Percentiles rank a stretch among this genome's conserved stretches.
Conservation (phyloP, 768 basidiomycete species). For the Naganishia friedmannii region DNA sequence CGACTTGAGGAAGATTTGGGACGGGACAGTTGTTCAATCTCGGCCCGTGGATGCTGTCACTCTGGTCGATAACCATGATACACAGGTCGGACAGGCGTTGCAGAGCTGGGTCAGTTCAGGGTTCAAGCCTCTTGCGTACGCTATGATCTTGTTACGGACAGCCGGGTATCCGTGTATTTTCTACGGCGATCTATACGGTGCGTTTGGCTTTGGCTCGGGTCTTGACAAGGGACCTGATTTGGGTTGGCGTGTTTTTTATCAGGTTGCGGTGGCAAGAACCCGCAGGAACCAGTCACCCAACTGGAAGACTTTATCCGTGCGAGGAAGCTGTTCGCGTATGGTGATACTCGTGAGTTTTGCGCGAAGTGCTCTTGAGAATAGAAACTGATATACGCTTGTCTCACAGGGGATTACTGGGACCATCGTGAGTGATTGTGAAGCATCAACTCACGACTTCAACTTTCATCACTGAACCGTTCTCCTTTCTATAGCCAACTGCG, state of each 20-base stretch:
- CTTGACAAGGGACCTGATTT: background rate
- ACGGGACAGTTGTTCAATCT: constrained; percentile 65
- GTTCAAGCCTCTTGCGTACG: constrained; percentile 55
- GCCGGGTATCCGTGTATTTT: constrained; percentile 53
- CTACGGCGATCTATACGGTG: constrained; percentile 23
- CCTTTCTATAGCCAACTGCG: constrained; percentile 45
- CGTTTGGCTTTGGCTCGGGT: background rate
- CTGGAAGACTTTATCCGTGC: constrained; percentile 52
- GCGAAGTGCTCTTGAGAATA: background rate
- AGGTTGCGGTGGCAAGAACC: constrained; percentile 53
- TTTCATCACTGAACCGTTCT: background rate
- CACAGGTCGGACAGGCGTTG: constrained; percentile 53
- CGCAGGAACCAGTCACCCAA: constrained; percentile 52
- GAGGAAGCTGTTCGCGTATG: constrained; percentile 46
- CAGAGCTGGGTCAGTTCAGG: constrained; percentile 52
- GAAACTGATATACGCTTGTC: background rate
- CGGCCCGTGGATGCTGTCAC: constrained; percentile 74
- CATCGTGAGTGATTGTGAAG: constrained; percentile 22
- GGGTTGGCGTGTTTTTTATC: constrained; percentile 42
- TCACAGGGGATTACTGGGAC: constrained; percentile 28
- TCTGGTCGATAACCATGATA: constrained; percentile 52
- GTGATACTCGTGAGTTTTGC: constrained; percentile 26
- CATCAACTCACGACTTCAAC: background rate
- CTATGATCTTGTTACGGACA: constrained; percentile 53
- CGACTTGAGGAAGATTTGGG: constrained; percentile 72